These are phyloP conservation scores for Voacanga thouarsii DNA, from an alignment of 257 asterid species.

Conservation along the genomic window DNA sequence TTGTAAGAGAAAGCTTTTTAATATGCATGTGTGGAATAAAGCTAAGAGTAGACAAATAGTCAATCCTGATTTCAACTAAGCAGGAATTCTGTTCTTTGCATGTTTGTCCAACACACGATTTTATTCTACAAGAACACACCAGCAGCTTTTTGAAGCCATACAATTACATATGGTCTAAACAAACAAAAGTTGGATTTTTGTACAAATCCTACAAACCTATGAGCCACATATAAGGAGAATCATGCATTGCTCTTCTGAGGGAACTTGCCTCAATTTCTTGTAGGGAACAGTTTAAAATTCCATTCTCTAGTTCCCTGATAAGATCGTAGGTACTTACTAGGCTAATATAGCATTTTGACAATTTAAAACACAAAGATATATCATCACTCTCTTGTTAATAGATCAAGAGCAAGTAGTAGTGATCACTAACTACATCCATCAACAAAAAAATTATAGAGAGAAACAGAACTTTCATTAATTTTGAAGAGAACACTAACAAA, in stretches of 20 bases:
- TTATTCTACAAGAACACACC: neutral
- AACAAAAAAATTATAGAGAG: neutral
- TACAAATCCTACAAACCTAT: neutral
- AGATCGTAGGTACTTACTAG: neutral
- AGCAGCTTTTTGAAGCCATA: neutral
- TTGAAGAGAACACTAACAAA: conserved; percentile 24
- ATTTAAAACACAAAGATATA: neutral
- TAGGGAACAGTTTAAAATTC: neutral
- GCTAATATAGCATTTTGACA: neutral
- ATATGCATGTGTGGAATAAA: neutral
- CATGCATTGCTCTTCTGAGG: neutral
- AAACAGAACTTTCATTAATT: neutral
- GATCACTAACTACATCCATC: neutral
- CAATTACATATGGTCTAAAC: neutral
- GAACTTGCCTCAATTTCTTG: neutral
- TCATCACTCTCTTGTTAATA: neutral
- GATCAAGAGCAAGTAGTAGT: neutral
- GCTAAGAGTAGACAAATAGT: neutral
- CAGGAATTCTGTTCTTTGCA: neutral
- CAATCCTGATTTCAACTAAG: neutral
- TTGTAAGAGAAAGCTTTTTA: neutral
- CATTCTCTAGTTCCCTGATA: neutral
- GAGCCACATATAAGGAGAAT: neutral
- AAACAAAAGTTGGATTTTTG: neutral
- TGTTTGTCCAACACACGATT: neutral